Evolutionary conservation across 139 green algal genomes (phyloP).

Genomic region (Asterochloris sp.): DNA sequence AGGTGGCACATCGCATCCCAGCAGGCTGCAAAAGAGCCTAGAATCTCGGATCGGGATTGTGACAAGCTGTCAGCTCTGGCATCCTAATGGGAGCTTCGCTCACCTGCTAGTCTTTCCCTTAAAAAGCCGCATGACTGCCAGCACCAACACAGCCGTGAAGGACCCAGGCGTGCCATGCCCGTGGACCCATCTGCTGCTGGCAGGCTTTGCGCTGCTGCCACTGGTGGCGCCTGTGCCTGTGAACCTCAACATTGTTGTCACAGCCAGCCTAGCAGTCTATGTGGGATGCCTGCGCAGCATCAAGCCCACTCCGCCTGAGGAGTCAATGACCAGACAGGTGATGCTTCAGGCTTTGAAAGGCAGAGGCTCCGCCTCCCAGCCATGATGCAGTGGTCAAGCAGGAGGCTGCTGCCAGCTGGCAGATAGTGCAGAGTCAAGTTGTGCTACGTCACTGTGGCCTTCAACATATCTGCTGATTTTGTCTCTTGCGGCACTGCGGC

Average conservation of each 20-base stretch:
- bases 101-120: too few species aligned
- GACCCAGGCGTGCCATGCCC: background rate
- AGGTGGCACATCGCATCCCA: too few species aligned
- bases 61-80: too few species aligned
- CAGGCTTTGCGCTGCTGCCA: background rate
- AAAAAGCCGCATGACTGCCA: too few species aligned
- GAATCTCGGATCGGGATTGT: too few species aligned
- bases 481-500: too few species aligned
- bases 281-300: slow-evolving; percentile 80
- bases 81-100: too few species aligned
- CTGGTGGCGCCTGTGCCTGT: slow-evolving; percentile 26
- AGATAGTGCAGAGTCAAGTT: background rate
- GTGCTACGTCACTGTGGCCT: background rate
- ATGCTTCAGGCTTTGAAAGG: too few species aligned
- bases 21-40: too few species aligned
- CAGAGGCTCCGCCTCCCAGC: background rate
- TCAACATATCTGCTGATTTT: background rate
- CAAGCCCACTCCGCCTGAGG: slow-evolving; percentile 56
- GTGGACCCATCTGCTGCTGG: background rate
- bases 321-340: slow-evolving; percentile 80
- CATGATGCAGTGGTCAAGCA: background rate
- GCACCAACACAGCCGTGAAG: too few species aligned
- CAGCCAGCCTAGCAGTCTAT: slow-evolving; percentile 78
- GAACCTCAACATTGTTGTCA: slow-evolving; percentile 81
- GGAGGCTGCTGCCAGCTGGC: background rate